Base-by-base conservation (phyloP, 208 protist genomes). In the Trypanosoma melophagium region DNA sequence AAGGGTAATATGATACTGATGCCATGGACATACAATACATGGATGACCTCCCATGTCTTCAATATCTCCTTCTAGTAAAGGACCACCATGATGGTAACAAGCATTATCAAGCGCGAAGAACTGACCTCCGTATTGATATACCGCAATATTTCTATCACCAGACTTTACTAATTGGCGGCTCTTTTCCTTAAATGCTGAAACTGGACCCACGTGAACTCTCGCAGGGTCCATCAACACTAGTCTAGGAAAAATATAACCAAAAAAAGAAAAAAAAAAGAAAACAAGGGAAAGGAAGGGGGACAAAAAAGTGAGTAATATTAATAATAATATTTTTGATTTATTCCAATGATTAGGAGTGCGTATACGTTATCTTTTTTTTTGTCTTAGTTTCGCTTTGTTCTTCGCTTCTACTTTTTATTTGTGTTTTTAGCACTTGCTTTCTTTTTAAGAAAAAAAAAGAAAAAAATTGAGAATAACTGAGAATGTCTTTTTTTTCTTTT, bases 61-160 rank as follows among this genome's bases (percentile, higher is more conserved):
- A 61, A 97, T 96, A 69, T 97, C 93, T 9, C 93, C 93, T 7
- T 81, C 73, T 35, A 94, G 69, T n/a, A 97, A 74, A 16, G 89
- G 84, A 10, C 89, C 93, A 28, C 93, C 93, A 63, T 96, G 90
- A 74, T 97, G 93, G 60, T 97, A 97, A 68, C 93, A 97, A 3
- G 89, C 90, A 69, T 96, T 97, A 86, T 97, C 93, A 31, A 97
- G 80, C 0, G 93, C 89, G 61, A 87, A 97, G 31, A 93, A 86
- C 19, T 76, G 42, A 41, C 66, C 69, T 9, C 79, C 63, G 69
- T 94, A 69, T 47, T 76, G 76, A 51, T 90, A 79, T 3, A 97
- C 89, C 7, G 84, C 86, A 60, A 97, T 89, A 69, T 93, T 95
- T 42, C 92, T 81, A n/a, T 65, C 69, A 22, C 85, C 87, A 55